Evolutionary conservation across 768 basidiomycete species (phyloP), one percentile per base, ranked within the genome.

Genomic region (Suillus placidus): DNA sequence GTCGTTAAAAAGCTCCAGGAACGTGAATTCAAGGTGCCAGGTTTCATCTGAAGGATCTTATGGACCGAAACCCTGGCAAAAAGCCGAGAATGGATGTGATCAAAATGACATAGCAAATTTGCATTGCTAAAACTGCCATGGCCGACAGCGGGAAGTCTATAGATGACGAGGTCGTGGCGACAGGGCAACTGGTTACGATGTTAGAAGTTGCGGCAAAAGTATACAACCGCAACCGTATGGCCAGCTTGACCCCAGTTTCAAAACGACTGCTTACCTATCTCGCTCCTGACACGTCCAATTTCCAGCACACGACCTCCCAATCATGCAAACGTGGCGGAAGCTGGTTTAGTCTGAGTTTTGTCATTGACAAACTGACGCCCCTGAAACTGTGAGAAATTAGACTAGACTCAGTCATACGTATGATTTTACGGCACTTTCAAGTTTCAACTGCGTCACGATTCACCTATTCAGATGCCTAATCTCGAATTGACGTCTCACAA

Each of bases 401-500:
- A 18, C 38, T 10, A 10, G 6, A 45, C 38, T 40, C 34, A 35
- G 34, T 14, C 12, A 4, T 38, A 38, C 37, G 6, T 43, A 6
- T 20, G 8, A 45, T 45, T 45, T 20, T 5, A 47, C n/a, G 14
- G 14, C 49, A 51, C 26, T n/a, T n/a, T n/a, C n/a, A n/a, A n/a
- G n/a, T 26, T 26, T 26, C 42, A 43, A 4, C 38, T 40, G 38
- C 14, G 20, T 45, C 20, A 45, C 43, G 2, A 38, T 0, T n/a
- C 58, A 34, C 35, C 54, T 37, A 47, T 40, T 20, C 38, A 38
- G 34, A 35, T 58, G 37, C n/a, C n/a, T n/a, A n/a, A n/a, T n/a
- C n/a, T 65, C 56, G 68, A 65, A 56, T 67, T 74, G 42, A 71
- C 68, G 16, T 45, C 67, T 3, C 68, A 76, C 60, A 67, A 63